Conservation (phyloP, 208 protist genomes). For the Phytomonas serpens region DNA sequence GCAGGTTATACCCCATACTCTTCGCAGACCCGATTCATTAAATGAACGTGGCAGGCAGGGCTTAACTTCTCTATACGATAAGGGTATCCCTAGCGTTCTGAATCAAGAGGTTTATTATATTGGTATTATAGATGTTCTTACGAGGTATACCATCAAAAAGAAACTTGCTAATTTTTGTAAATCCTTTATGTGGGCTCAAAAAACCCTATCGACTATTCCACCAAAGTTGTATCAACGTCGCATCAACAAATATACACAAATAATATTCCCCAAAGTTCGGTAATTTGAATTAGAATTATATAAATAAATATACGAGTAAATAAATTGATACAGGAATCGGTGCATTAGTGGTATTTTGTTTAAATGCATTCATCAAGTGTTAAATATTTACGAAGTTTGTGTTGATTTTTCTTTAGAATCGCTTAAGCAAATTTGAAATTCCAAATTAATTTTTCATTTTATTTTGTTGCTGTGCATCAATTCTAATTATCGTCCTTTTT, state of each 20-base stretch:
- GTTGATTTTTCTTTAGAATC: background rate
- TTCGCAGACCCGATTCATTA: background rate
- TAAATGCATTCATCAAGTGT: background rate
- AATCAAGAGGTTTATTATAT: constrained; percentile 83
- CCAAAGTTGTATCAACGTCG: constrained; percentile 47
- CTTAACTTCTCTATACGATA: constrained; percentile 26
- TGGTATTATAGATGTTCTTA: constrained; percentile 85
- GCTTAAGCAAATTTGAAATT: background rate
- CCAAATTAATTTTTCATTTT: background rate
- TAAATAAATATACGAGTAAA: background rate
- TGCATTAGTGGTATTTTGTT: constrained; percentile 1
- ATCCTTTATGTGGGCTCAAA: constrained; percentile 66
- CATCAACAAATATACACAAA: constrained; percentile 48
- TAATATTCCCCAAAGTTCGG: constrained; percentile 57
- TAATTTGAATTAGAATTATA: constrained; percentile 7
- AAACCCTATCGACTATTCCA: constrained; percentile 74
- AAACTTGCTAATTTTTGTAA: constrained; percentile 83
- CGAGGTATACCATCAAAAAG: constrained; percentile 76
- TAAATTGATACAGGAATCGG: background rate
- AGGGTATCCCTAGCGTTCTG: constrained; percentile 50
- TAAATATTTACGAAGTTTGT: constrained; percentile 3
- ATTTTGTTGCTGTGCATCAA: background rate
- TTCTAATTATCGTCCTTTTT: background rate
- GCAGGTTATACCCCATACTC: background rate
- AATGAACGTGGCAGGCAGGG: background rate